Base-by-base conservation (phyloP, 2,329 filamentous ascomycete genomes). In the Aureobasidium vineae region DNA sequence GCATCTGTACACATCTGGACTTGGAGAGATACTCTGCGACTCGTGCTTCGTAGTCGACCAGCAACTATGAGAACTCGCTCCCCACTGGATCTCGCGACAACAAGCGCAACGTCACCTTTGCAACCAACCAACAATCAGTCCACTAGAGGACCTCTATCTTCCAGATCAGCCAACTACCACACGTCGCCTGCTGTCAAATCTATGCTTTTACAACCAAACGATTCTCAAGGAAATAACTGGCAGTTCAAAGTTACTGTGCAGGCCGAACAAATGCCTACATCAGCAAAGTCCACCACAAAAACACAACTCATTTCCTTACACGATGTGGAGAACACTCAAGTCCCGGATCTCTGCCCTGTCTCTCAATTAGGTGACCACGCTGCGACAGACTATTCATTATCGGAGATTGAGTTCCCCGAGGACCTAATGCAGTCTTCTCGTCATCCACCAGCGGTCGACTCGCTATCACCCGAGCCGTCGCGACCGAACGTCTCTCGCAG, bases 181-280 rank as follows among this genome's bases (percentile, higher is more conserved):
- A 66, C 75, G 13, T 77, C 75, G 33, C 81, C 81, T 1, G 60
- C 60, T 26, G 73, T 76, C 53, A 82, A 82, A 67, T 79, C 79
- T 0, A 77, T 82, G 72, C 72, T 80, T 49, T 68, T 83, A 69
- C 77, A 77, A 68, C 79, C 79, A 8, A 77, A 76, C 21, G 70
- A 72, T 15, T 73, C 72, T 19, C 76, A 74, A 63, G 75, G 73
- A 36, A 82, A 79, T 70, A 81, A 81, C 23, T 82, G 79, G 79
- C 77, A 77, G 66, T 81, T 83, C 72, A 81, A 79, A 66, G 80
- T 83, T 65, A 83, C 81, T 1, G 81, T 83, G 11, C 74, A 83
- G 69, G 79, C 80, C 16, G 79, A 82, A 69, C 79, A 78, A 43
- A 73, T 74, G 21, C 31, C 57, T 38, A 66, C 31, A 21, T 28